Evolutionary conservation across 2,329 filamentous ascomycete species (phyloP).

Genomic region (Alternaria arborescens): DNA sequence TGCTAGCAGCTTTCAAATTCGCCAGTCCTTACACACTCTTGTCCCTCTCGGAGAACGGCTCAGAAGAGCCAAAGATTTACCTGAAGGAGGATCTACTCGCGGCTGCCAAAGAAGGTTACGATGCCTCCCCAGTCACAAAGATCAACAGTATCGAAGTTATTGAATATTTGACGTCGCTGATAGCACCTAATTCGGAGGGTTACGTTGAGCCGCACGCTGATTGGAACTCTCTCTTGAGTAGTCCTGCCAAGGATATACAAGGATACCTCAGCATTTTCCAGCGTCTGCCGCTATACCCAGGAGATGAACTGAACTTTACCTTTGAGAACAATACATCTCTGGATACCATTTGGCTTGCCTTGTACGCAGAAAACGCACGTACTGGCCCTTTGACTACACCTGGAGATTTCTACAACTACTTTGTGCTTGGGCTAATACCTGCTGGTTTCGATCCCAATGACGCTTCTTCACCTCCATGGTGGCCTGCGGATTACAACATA

Average conservation of each 20-base stretch:
- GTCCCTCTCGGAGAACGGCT: conserved; percentile 35
- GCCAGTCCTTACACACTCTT: conserved; percentile 34
- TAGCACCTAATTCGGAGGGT: conserved; percentile 44
- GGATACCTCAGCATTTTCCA: conserved; percentile 21
- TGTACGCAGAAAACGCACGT: not conserved
- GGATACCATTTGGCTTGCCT: not conserved
- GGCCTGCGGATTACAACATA: not conserved
- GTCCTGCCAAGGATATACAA: conserved; percentile 28
- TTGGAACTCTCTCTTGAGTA: conserved; percentile 50
- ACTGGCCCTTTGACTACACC: conserved; percentile 50
- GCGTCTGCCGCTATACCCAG: conserved; percentile 39
- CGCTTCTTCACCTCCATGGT: too few species aligned
- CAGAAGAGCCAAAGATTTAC: conserved; percentile 42
- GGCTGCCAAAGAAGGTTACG: conserved; percentile 20
- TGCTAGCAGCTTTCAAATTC: conserved; percentile 41
- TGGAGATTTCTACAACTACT: conserved; percentile 57
- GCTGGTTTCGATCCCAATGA: conserved; percentile 29
- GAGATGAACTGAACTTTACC: conserved; percentile 20
- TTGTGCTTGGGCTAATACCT: conserved; percentile 40
- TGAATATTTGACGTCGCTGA: conserved; percentile 34
- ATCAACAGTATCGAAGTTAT: conserved; percentile 40
- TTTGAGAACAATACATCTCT: not conserved
- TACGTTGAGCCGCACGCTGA: conserved; percentile 54
- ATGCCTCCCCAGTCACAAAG: conserved; percentile 19
- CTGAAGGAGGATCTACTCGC: conserved; percentile 38